A percentile compares a stretch with the other conserved stretches of the same genome.
Conservation (phyloP, 345 rosid genomes). For the Euphorbia tirucalli region DNA sequence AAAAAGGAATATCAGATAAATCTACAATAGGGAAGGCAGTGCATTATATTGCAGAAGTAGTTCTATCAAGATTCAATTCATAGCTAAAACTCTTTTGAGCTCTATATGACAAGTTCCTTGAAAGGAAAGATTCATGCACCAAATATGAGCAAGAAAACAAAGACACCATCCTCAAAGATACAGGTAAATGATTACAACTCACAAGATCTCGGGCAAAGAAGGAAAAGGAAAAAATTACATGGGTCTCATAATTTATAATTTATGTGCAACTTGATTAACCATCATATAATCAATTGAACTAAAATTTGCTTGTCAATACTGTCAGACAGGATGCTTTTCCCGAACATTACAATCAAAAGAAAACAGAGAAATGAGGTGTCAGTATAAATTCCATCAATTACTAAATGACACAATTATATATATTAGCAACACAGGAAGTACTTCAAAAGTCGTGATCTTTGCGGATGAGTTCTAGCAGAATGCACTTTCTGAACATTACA, state of each 20-base stretch:
- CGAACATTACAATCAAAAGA: background rate
- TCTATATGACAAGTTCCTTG: background rate
- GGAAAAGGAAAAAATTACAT: background rate
- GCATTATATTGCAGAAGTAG: background rate
- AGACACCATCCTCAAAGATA: background rate
- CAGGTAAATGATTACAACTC: background rate
- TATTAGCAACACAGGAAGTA: background rate
- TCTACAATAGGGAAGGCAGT: background rate
- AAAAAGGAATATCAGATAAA: background rate
- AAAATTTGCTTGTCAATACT: background rate
- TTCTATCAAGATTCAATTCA: background rate
- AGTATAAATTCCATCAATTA: background rate
- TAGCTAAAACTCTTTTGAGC: background rate
- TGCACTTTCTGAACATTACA: background rate
- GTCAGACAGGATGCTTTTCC: background rate
- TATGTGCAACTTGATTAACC: background rate
- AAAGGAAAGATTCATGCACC: background rate
- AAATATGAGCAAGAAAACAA: background rate
- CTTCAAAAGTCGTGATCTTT: background rate
- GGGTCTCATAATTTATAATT: background rate
- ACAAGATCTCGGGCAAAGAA: background rate
- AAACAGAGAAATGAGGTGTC: background rate
- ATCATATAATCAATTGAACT: background rate
- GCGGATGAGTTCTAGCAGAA: background rate
- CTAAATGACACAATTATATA: background rate